Percentiles rank a stretch among this genome's conserved stretches.
Conservation (phyloP, 2,329 filamentous ascomycete genomes). For the Raffaelea arxii region DNA sequence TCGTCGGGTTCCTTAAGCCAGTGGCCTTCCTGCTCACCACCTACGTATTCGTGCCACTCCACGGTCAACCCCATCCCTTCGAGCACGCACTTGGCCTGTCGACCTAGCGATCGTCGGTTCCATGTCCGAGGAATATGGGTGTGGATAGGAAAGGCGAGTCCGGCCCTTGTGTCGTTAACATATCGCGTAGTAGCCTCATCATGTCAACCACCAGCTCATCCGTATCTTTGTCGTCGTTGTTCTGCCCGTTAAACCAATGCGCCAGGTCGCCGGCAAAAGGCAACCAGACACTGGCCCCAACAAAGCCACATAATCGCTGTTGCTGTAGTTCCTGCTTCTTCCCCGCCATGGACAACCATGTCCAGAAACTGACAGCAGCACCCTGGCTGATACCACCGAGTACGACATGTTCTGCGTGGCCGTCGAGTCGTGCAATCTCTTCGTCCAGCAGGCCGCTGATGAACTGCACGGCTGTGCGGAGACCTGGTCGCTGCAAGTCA, state of each 20-base stretch:
- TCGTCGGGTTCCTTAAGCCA: not conserved
- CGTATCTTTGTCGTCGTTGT: too few relatives aligned
- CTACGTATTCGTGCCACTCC: not conserved
- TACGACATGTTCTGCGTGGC: slow-evolving; percentile 18
- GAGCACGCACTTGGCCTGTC: not conserved
- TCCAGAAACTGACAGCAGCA: slow-evolving; percentile 17
- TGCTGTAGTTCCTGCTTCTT: not conserved
- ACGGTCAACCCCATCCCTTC: not conserved
- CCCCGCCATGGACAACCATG: not conserved
- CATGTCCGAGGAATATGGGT: not conserved
- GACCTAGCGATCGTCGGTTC: not conserved
- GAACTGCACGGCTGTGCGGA: slow-evolving; percentile 25
- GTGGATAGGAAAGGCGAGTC: not conserved
- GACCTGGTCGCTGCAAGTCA: slow-evolving; percentile 28
- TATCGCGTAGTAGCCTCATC: not conserved
- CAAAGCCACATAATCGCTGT: not conserved
- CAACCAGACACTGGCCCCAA: not conserved
- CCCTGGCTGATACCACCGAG: slow-evolving; percentile 37
- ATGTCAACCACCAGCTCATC: not conserved
- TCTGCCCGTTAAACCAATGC: not conserved
- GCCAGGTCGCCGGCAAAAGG: not conserved
- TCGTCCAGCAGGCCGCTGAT: slow-evolving; percentile 21
- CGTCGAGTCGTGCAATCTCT: slow-evolving; percentile 15
- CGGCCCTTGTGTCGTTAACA: not conserved
- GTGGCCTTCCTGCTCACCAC: not conserved